phyloP scores from a whole-genome alignment of 1,284 basidiomycete species.

The Neonothopanus nambi region DNA sequence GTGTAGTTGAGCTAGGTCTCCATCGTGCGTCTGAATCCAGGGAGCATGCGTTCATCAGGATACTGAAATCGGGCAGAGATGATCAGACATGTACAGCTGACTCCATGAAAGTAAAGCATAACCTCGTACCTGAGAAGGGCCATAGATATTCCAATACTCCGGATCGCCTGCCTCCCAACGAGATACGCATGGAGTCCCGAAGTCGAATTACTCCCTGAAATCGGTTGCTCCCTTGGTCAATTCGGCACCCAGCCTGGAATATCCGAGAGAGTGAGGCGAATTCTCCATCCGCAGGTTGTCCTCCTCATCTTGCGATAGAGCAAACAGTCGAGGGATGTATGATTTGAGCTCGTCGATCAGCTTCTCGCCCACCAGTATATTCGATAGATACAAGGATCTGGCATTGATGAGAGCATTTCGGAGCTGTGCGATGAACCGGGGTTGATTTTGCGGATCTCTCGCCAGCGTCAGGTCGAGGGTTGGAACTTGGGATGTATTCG shows the following conservation, averaged over 20 bases:
- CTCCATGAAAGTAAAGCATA: not conserved
- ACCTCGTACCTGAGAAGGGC: not conserved
- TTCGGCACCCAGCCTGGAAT: too few relatives aligned
- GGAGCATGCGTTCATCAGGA: constrained; percentile 60
- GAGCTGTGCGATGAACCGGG: not conserved
- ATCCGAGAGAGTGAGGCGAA: too few relatives aligned
- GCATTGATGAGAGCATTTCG: not conserved
- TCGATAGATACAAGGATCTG: not conserved
- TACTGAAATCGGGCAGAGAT: constrained; percentile 42
- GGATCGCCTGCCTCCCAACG: constrained; percentile 30
- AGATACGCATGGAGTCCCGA: constrained; percentile 1
- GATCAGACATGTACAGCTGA: not conserved
- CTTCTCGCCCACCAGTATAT: too few relatives aligned
- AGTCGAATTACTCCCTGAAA: too few relatives aligned
- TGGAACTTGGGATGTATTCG: too few relatives aligned
- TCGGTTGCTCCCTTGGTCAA: too few relatives aligned
- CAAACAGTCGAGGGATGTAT: too few relatives aligned
- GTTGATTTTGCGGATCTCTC: not conserved
- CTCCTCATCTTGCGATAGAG: too few relatives aligned
- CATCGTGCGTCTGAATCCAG: constrained; percentile 55
- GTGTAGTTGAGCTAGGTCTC: constrained; percentile 50
- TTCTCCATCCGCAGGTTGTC: too few relatives aligned
- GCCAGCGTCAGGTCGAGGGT: too few relatives aligned
- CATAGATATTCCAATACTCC: not conserved
- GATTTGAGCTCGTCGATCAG: too few relatives aligned